Conservation (phyloP, 1,139 yeast genomes). For the Suhomyces choctaworum region DNA sequence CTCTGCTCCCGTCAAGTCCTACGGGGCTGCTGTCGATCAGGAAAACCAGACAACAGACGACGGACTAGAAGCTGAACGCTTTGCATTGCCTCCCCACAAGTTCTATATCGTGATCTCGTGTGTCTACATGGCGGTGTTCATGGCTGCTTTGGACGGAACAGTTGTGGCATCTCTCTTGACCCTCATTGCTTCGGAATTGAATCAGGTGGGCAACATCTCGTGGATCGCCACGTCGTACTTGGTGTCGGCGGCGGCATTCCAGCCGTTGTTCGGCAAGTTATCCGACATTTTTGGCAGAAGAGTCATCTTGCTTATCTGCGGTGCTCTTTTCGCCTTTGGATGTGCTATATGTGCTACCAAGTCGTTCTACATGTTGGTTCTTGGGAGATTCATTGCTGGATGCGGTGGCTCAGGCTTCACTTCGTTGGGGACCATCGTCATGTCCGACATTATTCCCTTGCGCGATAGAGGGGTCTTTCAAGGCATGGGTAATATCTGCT, state of each 20-base stretch:
- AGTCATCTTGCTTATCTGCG: conserved; percentile 35
- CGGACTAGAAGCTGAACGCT: conserved; percentile 18
- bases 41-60: conserved; percentile 1
- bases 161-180: conserved; percentile 47
- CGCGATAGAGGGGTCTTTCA: conserved; percentile 56
- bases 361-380: conserved; percentile 48
- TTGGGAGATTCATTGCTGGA: conserved; percentile 58
- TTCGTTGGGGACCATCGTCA: conserved; percentile 50
- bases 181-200: conserved; percentile 45
- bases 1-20: background rate
- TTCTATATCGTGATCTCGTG: conserved; percentile 35
- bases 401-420: conserved; percentile 61
- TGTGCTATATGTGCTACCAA: conserved; percentile 43
- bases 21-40: background rate
- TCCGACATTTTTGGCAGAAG: conserved; percentile 86
- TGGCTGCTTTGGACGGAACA: conserved; percentile 48
- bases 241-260: conserved; percentile 47
- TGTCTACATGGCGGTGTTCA: conserved; percentile 39
- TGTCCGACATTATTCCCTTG: conserved; percentile 53
- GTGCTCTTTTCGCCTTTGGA: conserved; percentile 39
- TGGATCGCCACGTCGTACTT: conserved; percentile 50
- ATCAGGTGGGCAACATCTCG: conserved; percentile 41
- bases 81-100: conserved; percentile 36
- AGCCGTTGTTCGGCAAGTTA: conserved; percentile 80
- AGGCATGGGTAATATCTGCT: conserved; percentile 61